Percentiles rank a stretch among this genome's conserved stretches.
These are phyloP conservation scores for Meira miltonrushii DNA, from an alignment of 1,284 basidiomycete genomes.

Conservation along the genomic window DNA sequence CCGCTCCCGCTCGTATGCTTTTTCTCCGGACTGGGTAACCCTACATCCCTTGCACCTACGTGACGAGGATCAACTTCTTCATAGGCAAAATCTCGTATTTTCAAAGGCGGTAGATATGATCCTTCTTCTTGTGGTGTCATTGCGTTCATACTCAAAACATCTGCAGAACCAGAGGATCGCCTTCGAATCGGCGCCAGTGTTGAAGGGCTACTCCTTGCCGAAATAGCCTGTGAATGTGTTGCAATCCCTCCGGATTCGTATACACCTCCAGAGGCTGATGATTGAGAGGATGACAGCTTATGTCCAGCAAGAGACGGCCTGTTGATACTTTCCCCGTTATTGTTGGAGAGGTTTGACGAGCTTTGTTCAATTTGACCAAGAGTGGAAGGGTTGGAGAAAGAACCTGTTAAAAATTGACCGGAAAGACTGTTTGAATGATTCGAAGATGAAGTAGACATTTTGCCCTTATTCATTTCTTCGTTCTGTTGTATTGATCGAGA, in stretches of 20 bases:
- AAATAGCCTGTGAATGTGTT: conserved; percentile 7
- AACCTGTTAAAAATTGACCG: not conserved
- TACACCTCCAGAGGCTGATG: not conserved
- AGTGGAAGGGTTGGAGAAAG: too few relatives aligned
- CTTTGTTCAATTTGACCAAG: too few relatives aligned
- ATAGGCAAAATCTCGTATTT: conserved; percentile 24
- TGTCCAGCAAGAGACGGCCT: not conserved
- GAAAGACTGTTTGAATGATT: not conserved
- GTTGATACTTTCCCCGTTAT: not conserved
- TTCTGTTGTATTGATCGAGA: not conserved
- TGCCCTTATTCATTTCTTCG: not conserved
- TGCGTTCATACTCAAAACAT: not conserved
- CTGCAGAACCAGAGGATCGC: not conserved
- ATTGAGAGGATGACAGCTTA: conserved; percentile 2
- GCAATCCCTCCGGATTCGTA: not conserved
- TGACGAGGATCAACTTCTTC: conserved; percentile 19
- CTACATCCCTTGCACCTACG: conserved; percentile 12
- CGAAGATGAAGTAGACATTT: not conserved
- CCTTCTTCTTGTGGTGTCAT: not conserved
- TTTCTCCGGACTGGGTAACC: conserved; percentile 1
- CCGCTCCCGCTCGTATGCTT: not conserved
- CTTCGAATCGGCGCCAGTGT: conserved; percentile 1
- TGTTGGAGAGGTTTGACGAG: too few relatives aligned
- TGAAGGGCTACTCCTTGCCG: conserved; percentile 3
- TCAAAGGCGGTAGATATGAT: conserved; percentile 4